Conservation (phyloP, 257 asterid species). For the Plectranthus barbatus region DNA sequence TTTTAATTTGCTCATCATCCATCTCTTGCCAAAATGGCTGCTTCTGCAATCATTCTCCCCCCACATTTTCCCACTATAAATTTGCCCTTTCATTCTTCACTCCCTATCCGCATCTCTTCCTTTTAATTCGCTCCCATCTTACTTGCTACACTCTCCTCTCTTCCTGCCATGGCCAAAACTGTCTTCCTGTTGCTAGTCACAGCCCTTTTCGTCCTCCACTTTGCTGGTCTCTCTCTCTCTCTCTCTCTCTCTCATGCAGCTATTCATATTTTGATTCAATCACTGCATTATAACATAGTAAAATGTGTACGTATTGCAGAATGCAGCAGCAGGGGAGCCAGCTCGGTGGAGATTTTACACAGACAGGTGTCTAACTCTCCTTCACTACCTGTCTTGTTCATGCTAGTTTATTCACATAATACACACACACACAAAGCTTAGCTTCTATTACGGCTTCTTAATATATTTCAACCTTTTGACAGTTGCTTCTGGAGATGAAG, state of each 20-base stretch:
- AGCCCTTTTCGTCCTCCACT: conserved; percentile 14
- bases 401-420: background rate
- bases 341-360: conserved; percentile 11
- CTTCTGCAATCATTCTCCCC: conserved; percentile 22
- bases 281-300: background rate
- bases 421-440: too few species aligned
- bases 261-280: background rate
- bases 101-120: background rate
- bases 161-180: conserved; percentile 17
- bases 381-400: background rate
- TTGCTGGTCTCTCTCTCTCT: conserved; percentile 27
- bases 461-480: background rate
- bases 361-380: conserved; percentile 22
- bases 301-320: conserved; percentile 22
- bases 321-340: conserved; percentile 31
- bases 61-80: conserved; percentile 2
- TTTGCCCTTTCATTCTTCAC: background rate
- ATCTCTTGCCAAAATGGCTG: conserved; percentile 20
- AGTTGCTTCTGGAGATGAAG: conserved; percentile 37
- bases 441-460: background rate
- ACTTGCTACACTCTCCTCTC: too few species aligned
- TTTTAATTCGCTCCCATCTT: background rate
- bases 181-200: conserved; percentile 26
- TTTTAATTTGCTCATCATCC: background rate
- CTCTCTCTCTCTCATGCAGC: conserved; percentile 1